phyloP scores from a whole-genome alignment of 1,284 basidiomycete genomes.

The Omphalotus olearius region DNA sequence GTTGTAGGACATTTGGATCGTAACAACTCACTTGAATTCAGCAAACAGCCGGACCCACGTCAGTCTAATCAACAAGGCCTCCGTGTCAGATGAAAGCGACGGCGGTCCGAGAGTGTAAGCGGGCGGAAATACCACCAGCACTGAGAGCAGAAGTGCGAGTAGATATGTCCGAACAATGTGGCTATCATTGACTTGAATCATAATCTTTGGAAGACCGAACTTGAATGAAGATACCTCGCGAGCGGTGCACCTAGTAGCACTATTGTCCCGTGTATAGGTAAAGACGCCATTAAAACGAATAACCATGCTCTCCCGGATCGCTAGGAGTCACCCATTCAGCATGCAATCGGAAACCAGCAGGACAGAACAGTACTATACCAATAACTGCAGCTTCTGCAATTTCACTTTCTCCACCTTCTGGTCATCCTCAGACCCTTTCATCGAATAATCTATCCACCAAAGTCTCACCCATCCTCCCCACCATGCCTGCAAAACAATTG shows the following conservation, averaged over 20 bases:
- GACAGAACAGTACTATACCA: constrained; percentile 26
- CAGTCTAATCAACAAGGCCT: constrained; percentile 42
- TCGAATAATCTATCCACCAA: constrained; percentile 41
- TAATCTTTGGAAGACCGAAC: constrained; percentile 8
- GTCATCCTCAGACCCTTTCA: constrained; percentile 30
- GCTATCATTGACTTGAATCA: constrained; percentile 26
- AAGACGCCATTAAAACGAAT: constrained; percentile 48
- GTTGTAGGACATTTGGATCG: constrained; percentile 5
- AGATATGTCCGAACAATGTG: constrained; percentile 58
- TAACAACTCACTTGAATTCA: constrained; percentile 64
- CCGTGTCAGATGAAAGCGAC: constrained; percentile 35
- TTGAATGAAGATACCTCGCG: constrained; percentile 39
- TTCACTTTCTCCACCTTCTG: constrained; percentile 37
- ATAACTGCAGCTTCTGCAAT: constrained; percentile 33
- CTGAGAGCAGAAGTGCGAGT: constrained; percentile 63
- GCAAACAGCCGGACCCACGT: constrained; percentile 78
- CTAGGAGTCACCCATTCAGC: constrained; percentile 24
- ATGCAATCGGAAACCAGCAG: not conserved
- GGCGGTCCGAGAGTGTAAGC: constrained; percentile 72
- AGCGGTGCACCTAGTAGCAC: constrained; percentile 78
- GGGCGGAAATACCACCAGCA: constrained; percentile 66
- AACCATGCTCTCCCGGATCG: constrained; percentile 44
- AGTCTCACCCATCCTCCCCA: constrained; percentile 65
- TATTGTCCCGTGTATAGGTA: constrained; percentile 44
- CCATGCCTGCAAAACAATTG: constrained; percentile 60